A percentile compares a stretch with the other conserved stretches of the same genome.
phyloP scores from a whole-genome alignment of 352 stramenopile species.

The Globisporangium orthogonon region DNA sequence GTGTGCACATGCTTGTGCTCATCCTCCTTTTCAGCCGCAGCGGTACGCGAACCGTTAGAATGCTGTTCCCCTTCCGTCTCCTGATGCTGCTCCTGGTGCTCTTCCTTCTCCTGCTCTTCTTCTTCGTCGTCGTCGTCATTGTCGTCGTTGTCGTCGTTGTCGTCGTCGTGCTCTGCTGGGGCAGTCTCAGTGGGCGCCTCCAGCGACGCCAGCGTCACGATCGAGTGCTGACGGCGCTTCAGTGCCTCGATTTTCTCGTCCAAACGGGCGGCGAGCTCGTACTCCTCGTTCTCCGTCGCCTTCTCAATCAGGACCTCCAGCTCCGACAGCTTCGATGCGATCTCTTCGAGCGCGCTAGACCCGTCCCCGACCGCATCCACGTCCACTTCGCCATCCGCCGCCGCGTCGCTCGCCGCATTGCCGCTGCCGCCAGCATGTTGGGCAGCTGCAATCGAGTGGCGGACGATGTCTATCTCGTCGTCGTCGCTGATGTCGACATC shows the following conservation, averaged over 20 bases:
- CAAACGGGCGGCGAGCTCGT: conserved; percentile 67
- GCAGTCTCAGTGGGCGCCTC: conserved; percentile 8
- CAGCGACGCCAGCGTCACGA: conserved; percentile 22
- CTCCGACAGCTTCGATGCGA: conserved; percentile 45
- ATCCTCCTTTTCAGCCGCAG: neutral
- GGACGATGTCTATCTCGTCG: conserved; percentile 20
- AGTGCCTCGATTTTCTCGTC: conserved; percentile 67
- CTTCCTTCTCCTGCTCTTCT: conserved; percentile 17
- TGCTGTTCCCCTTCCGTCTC: conserved; percentile 18
- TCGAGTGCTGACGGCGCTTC: conserved; percentile 39
- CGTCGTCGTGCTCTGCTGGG: conserved; percentile 10
- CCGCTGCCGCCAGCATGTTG: neutral
- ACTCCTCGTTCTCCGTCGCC: conserved; percentile 77
- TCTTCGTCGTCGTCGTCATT: conserved; percentile 8
- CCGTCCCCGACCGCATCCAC: conserved; percentile 22
- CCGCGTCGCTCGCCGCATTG: conserved; percentile 4
- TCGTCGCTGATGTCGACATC: conserved; percentile 35
- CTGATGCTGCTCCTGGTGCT: conserved; percentile 15
- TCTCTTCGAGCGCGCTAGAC: conserved; percentile 37
- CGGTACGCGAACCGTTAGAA: neutral
- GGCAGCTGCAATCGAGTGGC: conserved; percentile 8
- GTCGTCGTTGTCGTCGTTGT: conserved; percentile 6
- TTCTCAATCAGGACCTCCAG: conserved; percentile 66
- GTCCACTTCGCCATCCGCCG: conserved; percentile 14
- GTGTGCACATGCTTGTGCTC: neutral